phyloP scores from a whole-genome alignment of 2,329 filamentous ascomycete genomes.

The Pseudogymnoascus sp. region DNA sequence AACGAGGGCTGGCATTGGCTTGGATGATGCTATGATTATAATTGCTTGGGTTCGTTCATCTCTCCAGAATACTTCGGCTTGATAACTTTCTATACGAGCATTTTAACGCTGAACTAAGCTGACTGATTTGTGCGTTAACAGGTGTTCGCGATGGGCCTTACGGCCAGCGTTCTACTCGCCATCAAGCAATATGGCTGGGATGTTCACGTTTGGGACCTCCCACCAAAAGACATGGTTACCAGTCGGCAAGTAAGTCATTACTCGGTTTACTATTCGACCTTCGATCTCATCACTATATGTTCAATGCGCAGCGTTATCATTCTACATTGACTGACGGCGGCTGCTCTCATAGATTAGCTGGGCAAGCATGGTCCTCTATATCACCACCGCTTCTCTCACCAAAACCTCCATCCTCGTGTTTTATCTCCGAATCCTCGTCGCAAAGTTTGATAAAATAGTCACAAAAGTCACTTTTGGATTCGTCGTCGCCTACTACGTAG shows the following conservation, averaged over 20 bases:
- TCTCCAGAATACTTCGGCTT: not conserved
- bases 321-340: not conserved
- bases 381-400: constrained; percentile 5
- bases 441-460: not conserved
- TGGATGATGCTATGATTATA: constrained; percentile 42
- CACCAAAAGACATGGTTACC: not conserved
- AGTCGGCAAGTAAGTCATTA: not conserved
- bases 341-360: not conserved
- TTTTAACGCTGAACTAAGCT: not conserved
- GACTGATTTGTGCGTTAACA: constrained; percentile 11
- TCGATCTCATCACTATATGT: not conserved
- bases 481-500: not conserved
- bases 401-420: constrained; percentile 13
- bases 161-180: constrained; percentile 28
- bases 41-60: constrained; percentile 31
- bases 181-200: constrained; percentile 31
- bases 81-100: not conserved
- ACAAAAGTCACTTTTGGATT: not conserved
- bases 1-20: constrained; percentile 36
- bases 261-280: not conserved
- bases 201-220: constrained; percentile 35
- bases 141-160: constrained; percentile 32
- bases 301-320: no score
- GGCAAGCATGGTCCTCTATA: constrained; percentile 10
- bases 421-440: constrained; percentile 11